phyloP scores from a whole-genome alignment of 495 filamentous ascomycete genomes.

The Talaromyces ruber region DNA sequence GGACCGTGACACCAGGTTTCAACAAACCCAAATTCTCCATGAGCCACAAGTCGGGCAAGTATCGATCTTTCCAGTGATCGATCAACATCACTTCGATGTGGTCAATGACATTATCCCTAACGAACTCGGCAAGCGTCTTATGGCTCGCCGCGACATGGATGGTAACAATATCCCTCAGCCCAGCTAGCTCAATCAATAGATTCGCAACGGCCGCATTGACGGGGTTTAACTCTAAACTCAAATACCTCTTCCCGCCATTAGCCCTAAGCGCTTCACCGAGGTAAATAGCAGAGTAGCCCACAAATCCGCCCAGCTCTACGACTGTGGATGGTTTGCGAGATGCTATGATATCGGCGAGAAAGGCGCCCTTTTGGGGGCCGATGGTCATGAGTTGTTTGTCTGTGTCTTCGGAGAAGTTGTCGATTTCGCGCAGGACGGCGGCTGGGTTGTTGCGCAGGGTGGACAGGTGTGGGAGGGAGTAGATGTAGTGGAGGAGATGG shows the following conservation, averaged over 20 bases:
- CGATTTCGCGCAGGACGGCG: slow-evolving; percentile 58
- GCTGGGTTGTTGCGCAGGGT: slow-evolving; percentile 55
- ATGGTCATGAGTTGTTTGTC: slow-evolving; percentile 70
- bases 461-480: slow-evolving; percentile 45
- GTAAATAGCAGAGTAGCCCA: slow-evolving; percentile 70
- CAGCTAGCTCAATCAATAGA: slow-evolving; percentile 57
- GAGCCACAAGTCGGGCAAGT: slow-evolving; percentile 62
- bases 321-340: slow-evolving; percentile 57
- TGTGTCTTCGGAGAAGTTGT: slow-evolving; percentile 54
- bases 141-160: slow-evolving; percentile 60
- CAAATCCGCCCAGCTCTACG: slow-evolving; percentile 75
- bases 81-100: slow-evolving; percentile 63
- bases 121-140: slow-evolving; percentile 46
- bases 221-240: slow-evolving; percentile 59
- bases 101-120: slow-evolving; percentile 38
- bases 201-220: slow-evolving; percentile 57
- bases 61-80: slow-evolving; percentile 67
- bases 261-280: slow-evolving; percentile 55
- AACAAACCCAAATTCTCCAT: slow-evolving; percentile 61
- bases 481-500: slow-evolving; percentile 62
- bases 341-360: slow-evolving; percentile 56
- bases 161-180: slow-evolving; percentile 54
- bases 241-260: slow-evolving; percentile 52
- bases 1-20: slow-evolving; percentile 44
- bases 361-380: slow-evolving; percentile 60